Conservation (phyloP, 176 grass and related monocot species). For the Otatea glauca region DNA sequence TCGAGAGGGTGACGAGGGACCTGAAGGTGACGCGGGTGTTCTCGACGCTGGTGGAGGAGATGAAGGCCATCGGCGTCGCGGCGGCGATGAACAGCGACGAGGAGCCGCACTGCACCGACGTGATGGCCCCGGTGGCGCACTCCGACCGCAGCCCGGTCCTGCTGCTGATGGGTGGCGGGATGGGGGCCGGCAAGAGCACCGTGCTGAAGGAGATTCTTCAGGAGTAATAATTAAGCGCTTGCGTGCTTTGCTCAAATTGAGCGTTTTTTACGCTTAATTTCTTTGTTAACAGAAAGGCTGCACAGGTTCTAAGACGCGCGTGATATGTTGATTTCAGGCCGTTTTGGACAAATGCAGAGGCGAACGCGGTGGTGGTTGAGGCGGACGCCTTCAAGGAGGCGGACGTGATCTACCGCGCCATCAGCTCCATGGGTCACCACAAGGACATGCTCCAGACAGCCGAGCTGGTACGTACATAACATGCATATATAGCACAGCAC, state of each 20-base stretch:
- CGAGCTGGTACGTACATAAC: slow-evolving; percentile 60
- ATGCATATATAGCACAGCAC: neutral
- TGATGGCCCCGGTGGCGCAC: slow-evolving; percentile 72
- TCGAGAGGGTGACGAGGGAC: slow-evolving; percentile 69
- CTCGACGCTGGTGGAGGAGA: slow-evolving; percentile 87
- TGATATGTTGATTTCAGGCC: slow-evolving; percentile 29
- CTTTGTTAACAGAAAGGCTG: neutral
- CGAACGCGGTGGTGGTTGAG: slow-evolving; percentile 72
- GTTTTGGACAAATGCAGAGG: slow-evolving; percentile 56
- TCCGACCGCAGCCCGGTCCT: slow-evolving; percentile 56
- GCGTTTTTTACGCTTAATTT: no score
- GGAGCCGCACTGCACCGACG: slow-evolving; percentile 53
- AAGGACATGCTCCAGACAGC: slow-evolving; percentile 91
- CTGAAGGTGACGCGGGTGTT: slow-evolving; percentile 87
- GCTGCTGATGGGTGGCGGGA: slow-evolving; percentile 77
- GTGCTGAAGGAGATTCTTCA: slow-evolving; percentile 62
- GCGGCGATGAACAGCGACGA: neutral
- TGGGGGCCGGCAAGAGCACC: slow-evolving; percentile 88
- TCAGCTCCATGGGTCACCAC: slow-evolving; percentile 92
- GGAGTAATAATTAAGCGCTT: slow-evolving; percentile 37
- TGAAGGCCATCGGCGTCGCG: slow-evolving; percentile 78
- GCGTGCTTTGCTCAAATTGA: neutral
- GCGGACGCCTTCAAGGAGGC: slow-evolving; percentile 92
- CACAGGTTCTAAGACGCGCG: neutral
- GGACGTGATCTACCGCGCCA: slow-evolving; percentile 92